These are phyloP conservation scores for Lithospermum erythrorhizon DNA, from an alignment of 257 asterid species.

Conservation along the genomic window DNA sequence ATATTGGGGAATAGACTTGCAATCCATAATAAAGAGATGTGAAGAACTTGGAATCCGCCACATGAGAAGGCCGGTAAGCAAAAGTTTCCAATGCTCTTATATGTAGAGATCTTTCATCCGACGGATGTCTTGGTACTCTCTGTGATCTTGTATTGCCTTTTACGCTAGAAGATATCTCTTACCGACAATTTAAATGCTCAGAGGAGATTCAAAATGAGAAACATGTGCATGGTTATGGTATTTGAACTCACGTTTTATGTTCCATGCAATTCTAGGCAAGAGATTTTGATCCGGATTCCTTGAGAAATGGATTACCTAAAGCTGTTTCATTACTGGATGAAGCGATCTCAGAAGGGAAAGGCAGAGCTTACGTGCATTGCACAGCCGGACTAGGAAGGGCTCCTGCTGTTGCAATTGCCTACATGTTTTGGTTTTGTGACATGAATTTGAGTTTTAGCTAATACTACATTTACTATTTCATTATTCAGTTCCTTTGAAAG, in stretches of 20 bases:
- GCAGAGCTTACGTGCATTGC: conserved; percentile 79
- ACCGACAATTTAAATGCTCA: background rate
- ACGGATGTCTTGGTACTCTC: no score
- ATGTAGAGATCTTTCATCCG: background rate
- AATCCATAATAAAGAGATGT: conserved; percentile 51
- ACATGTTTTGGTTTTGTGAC: conserved; percentile 80
- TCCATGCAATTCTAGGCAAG: conserved; percentile 36
- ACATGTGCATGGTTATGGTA: background rate
- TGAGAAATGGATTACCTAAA: conserved; percentile 59
- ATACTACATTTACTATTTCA: background rate
- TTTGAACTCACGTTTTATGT: background rate
- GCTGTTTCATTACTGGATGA: conserved; percentile 70
- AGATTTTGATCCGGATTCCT: conserved; percentile 94
- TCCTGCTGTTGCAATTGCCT: conserved; percentile 90
- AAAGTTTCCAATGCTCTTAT: conserved; percentile 3
- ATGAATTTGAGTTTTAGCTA: conserved; percentile 44
- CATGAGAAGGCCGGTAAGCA: conserved; percentile 96
- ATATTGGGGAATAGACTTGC: conserved; percentile 75
- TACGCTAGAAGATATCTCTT: background rate
- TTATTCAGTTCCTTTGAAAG: conserved; percentile 1
- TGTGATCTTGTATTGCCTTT: no score
- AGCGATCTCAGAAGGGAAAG: conserved; percentile 73
- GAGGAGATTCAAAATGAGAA: background rate
- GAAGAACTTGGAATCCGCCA: conserved; percentile 53
- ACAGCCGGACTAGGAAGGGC: conserved; percentile 97